phyloP scores from a whole-genome alignment of 2,329 filamentous ascomycete species.

The Scedosporium dehoogii region DNA sequence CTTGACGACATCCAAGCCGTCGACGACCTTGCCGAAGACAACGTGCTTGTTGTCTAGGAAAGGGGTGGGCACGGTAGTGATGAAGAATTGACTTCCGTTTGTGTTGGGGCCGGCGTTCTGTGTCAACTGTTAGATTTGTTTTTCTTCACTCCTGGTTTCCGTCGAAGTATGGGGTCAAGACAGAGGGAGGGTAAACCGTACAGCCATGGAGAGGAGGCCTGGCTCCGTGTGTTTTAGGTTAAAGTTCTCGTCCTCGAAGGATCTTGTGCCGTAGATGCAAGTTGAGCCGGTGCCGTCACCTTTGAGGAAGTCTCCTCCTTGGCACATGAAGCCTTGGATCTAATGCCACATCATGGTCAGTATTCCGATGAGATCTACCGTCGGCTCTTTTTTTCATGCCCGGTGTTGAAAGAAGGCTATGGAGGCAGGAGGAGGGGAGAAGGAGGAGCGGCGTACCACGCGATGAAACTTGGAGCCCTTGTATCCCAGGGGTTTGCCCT shows the following conservation, averaged over 20 bases:
- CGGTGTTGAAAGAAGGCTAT: not conserved
- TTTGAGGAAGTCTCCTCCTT: constrained; percentile 92
- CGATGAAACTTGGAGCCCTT: constrained; percentile 92
- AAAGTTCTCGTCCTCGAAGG: constrained; percentile 90
- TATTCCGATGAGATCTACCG: not conserved
- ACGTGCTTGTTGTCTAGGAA: constrained; percentile 91
- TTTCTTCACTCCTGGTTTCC: no score
- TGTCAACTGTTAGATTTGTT: no score
- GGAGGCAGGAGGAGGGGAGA: not conserved
- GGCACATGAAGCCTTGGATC: constrained; percentile 97
- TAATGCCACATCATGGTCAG: constrained; percentile 22
- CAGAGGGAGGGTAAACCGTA: constrained; percentile 33
- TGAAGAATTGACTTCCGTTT: constrained; percentile 96
- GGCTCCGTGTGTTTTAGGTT: constrained; percentile 64
- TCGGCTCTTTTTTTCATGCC: no score
- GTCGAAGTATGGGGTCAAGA: not conserved
- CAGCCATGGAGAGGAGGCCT: constrained; percentile 87
- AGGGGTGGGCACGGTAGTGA: constrained; percentile 78
- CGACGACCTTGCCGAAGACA: constrained; percentile 83
- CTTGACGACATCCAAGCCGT: constrained; percentile 80
- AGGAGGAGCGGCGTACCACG: constrained; percentile 46
- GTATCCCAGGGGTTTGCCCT: constrained; percentile 79
- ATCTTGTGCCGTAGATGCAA: constrained; percentile 76
- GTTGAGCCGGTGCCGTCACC: constrained; percentile 84
- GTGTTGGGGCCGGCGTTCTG: constrained; percentile 86